Evolutionary conservation across 2,329 filamentous ascomycete species (phyloP), one percentile per base, ranked within the genome.

Genomic region (Xylaria sp.): DNA sequence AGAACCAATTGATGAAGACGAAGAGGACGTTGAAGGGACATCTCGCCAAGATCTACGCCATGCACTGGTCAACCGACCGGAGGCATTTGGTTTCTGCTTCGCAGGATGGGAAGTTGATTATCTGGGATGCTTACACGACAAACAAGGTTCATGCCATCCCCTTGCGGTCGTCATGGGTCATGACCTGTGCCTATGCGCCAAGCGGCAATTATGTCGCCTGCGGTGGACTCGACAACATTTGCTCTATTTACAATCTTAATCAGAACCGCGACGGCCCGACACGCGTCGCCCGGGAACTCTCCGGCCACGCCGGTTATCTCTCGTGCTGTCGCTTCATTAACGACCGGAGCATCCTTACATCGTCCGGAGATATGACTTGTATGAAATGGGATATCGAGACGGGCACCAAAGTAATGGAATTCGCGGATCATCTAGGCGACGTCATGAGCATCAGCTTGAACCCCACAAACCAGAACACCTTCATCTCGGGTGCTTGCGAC

Each of bases 371-470:
- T 72, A 99, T 99, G 94, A 99, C 94, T 48, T 99, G 94, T 75
- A 97, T 97, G 88, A 90, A 97, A 71, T 99, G 94, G 94, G 94
- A 99, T 78, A 93, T 99, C 62, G 94, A 99, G 77, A 96, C 93
- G 0, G 94, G 94, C 52, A 91, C 92, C 63, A 97, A 97, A 79
- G 90, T 96, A 39, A 96, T 92, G 70, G 94, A 99, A 74, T 99
- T 97, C 66, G 94, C 94, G 69, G 94, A 99, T 76, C 94, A 99
- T 73, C 83, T 99, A 9, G 94, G 94, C 71, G 94, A 99, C 71
- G 94, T 99, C 65, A 99, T 99, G 94, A 97, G 93, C 81, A 92
- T 97, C 78, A 97, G 93, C 83, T 90, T 99, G 75, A 97, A 99
- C 78, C 94, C 94, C 1, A 96, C 95, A 59, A 97, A 97, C 79